Base-by-base conservation (phyloP, 129 eudicot genomes). In the Centrapalus pauciflorus region DNA sequence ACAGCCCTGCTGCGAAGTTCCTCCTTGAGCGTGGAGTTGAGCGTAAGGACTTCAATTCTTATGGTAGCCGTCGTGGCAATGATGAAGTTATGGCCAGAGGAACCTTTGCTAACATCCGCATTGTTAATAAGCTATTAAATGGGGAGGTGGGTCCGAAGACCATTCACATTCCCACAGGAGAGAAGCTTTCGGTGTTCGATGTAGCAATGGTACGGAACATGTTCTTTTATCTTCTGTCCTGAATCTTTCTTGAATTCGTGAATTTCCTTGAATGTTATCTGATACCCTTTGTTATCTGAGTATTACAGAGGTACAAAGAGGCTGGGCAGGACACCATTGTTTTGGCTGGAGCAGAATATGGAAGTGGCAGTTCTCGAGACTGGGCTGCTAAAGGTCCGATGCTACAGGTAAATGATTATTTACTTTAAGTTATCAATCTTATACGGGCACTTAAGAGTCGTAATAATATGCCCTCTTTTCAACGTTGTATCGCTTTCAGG, bases 321-420 rank as follows among this genome's bases (percentile, higher is more conserved):
- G 99, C 89, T 21, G 96, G 96, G 5, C 88, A 70, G 26, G 96
- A 84, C 60, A 90, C 97, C 0, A 87, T 90, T 49, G 80, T 90
- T 54, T 75, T 90, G 77, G 97, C 97, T 55, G 97, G 97, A 76
- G 95, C 95, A 17, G 97, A 90, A 74, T 90, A 90, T 71, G 97
- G 97, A 74, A 90, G 97, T 74, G 97, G 97, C 13, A 90, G 97
- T 55, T 90, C 97, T 4, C 84, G 97, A 17, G 97, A 90, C 32
- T 90, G 97, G 97, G 97, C 97, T 49, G 97, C 97, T 9, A 90
- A 90, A 82, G 97, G 97, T 13, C 97, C 97, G 41, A 90, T 84
- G 99, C 74, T 93, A 62, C 94, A 77, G 86, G 98, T 87, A 40
- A 66, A 63, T 77, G 12, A 10, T 41, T 52, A 7, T 25, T 55